Evolutionary conservation across 345 rosid species (phyloP).

Genomic region (Moricandia arvensis): DNA sequence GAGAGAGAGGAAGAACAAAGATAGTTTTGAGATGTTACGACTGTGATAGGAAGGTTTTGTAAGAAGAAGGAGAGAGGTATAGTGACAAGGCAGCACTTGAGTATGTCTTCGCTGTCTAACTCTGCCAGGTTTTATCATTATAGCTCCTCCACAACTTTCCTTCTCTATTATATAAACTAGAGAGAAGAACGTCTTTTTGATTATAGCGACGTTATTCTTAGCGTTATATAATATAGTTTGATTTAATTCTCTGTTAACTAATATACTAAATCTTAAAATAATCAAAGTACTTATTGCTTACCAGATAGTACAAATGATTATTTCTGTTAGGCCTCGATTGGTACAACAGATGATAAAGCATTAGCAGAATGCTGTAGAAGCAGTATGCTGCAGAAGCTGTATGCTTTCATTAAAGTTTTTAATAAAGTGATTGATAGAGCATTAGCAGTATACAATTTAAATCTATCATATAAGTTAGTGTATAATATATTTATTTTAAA

Average conservation of each 20-base stretch:
- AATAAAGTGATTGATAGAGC: too few relatives aligned
- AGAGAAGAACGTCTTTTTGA: slow-evolving; percentile 1
- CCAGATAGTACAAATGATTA: background rate
- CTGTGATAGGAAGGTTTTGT: slow-evolving; percentile 37
- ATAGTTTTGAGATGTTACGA: slow-evolving; percentile 1
- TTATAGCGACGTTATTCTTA: slow-evolving; percentile 24
- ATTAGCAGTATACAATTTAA: too few relatives aligned
- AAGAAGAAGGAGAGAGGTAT: slow-evolving; percentile 37
- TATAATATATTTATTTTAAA: too few relatives aligned
- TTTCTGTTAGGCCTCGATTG: too few relatives aligned
- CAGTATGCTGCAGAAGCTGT: too few relatives aligned
- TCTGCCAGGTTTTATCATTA: slow-evolving; percentile 51
- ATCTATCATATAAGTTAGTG: too few relatives aligned
- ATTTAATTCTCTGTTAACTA: background rate
- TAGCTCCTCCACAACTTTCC: slow-evolving; percentile 49
- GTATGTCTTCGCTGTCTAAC: slow-evolving; percentile 54
- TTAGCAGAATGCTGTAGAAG: too few relatives aligned
- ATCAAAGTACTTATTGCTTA: background rate
- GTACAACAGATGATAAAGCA: too few relatives aligned
- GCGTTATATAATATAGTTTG: background rate
- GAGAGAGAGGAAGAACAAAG: slow-evolving; percentile 14
- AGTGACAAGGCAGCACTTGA: slow-evolving; percentile 54
- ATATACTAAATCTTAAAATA: background rate
- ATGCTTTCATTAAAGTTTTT: too few relatives aligned
- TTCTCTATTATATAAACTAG: background rate